Conservation (phyloP, 805 yeast genomes). For the Spathaspora passalidarum region DNA sequence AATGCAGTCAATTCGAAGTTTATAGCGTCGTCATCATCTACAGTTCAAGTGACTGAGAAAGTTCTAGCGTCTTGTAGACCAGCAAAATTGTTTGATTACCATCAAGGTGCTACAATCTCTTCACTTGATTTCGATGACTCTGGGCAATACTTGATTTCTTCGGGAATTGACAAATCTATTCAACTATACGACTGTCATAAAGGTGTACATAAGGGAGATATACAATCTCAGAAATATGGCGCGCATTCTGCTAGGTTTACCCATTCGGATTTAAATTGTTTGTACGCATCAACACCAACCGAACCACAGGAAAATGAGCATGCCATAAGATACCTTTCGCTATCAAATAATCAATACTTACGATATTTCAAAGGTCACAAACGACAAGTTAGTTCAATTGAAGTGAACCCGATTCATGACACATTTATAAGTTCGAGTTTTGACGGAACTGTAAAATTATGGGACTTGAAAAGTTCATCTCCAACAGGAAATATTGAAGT, state of each 20-base stretch:
- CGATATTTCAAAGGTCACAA: conserved; percentile 89
- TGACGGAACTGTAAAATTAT: conserved; percentile 77
- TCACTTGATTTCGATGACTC: conserved; percentile 77
- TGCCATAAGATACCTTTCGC: conserved; percentile 69
- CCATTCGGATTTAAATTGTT: conserved; percentile 65
- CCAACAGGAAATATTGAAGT: conserved; percentile 58
- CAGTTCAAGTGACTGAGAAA: conserved; percentile 23
- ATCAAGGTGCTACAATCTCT: conserved; percentile 56
- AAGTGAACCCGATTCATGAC: conserved; percentile 69
- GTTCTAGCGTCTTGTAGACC: conserved; percentile 29
- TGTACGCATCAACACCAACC: conserved; percentile 73
- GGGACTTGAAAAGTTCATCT: conserved; percentile 77
- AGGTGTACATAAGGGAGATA: conserved; percentile 67
- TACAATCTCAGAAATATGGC: conserved; percentile 88
- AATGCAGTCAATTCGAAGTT: conserved; percentile 7
- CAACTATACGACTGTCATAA: conserved; percentile 73
- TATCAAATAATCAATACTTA: conserved; percentile 74
- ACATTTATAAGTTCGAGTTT: conserved; percentile 62
- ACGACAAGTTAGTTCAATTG: conserved; percentile 67
- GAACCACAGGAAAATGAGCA: conserved; percentile 50
- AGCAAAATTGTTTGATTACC: conserved; percentile 50
- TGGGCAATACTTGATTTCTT: conserved; percentile 72
- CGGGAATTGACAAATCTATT: conserved; percentile 79
- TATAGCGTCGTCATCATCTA: conserved; percentile 16
- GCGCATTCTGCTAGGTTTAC: conserved; percentile 84